phyloP scores from a whole-genome alignment of 106 monocot species.

The Apostasia shenzhenica region DNA sequence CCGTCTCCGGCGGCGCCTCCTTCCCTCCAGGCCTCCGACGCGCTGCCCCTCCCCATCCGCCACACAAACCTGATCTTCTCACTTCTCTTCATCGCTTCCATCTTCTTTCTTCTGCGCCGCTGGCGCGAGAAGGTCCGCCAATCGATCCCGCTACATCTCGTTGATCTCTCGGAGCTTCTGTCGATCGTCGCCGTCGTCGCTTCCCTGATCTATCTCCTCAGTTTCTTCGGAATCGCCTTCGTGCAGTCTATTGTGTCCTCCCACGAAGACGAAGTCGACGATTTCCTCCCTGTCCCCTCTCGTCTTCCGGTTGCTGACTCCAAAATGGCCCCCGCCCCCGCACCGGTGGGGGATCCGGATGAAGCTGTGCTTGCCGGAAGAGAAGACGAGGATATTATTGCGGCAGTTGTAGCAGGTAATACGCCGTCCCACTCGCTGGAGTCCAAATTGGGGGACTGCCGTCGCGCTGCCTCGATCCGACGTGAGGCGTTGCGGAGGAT shows the following conservation, averaged over 20 bases:
- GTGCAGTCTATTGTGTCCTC: conserved; percentile 39
- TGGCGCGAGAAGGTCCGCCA: conserved; percentile 57
- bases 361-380: not conserved
- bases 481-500: conserved; percentile 60
- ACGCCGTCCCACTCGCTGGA: conserved; percentile 60
- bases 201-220: conserved; percentile 70
- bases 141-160: conserved; percentile 45
- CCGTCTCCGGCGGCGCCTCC: conserved; percentile 10
- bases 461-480: conserved; percentile 46
- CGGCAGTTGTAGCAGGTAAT: conserved; percentile 35
- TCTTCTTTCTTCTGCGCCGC: conserved; percentile 54
- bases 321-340: not conserved
- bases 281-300: not conserved
- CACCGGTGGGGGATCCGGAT: not conserved
- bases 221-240: conserved; percentile 61
- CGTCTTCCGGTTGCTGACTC: not conserved
- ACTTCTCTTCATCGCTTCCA: conserved; percentile 40
- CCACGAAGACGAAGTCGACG: conserved; percentile 30
- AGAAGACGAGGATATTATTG: conserved; percentile 59
- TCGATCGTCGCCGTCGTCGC: conserved; percentile 50
- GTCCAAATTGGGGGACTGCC: conserved; percentile 53
- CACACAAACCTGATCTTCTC: conserved; percentile 63
- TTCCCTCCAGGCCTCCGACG: conserved; percentile 47
- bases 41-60: conserved; percentile 56
- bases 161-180: conserved; percentile 40